Evolutionary conservation across 768 basidiomycete species (phyloP), one percentile per base, ranked within the genome.

Genomic region (Psilocybe azurescens): DNA sequence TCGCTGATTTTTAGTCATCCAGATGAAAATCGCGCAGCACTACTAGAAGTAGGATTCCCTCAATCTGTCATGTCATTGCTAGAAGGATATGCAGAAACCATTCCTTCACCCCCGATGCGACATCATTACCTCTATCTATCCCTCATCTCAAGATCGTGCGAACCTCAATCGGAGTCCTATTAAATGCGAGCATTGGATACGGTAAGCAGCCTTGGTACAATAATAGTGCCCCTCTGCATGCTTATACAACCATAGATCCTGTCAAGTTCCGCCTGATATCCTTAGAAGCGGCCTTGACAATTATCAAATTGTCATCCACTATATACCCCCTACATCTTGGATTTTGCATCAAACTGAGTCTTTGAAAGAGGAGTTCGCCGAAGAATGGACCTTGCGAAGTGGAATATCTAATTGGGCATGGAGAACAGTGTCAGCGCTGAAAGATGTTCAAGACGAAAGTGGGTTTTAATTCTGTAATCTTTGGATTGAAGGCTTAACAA

Each of bases 251-350:
- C 29, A 24, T 67, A 95, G 93, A 93, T 67, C 82, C 89, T 47
- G 87, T 93, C 59, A 89, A 87, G 72, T 81, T 77, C 51, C 82
- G 86, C 48, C 78, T 95, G 38, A 86, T 83, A 41, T 89, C 89
- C 1, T 78, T 90, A 6, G 89, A 91, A 70, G 86, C 89, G 7
- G 85, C 88, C 3, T 73, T 82, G 63, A 90, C 88, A 1, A 83
- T 94, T 51, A 78, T 94, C 59, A 87, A 85, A 59, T 71, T 94
- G 39, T 86, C 89, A 2, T 81, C 79, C 7, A 81, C 85, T 3
- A 81, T 94, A 70, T 95, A 93, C 71, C 89, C 89, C 84, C 88
- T 11, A 86, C 85, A 9, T 77, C 83, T 11, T 94, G 93, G 93
- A 74, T 79, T 24, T 64, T 67, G 33, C 57, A 65, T 5, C 61